Conservation (phyloP, 2,329 filamentous ascomycete genomes). For the Venturia aucupariae region DNA sequence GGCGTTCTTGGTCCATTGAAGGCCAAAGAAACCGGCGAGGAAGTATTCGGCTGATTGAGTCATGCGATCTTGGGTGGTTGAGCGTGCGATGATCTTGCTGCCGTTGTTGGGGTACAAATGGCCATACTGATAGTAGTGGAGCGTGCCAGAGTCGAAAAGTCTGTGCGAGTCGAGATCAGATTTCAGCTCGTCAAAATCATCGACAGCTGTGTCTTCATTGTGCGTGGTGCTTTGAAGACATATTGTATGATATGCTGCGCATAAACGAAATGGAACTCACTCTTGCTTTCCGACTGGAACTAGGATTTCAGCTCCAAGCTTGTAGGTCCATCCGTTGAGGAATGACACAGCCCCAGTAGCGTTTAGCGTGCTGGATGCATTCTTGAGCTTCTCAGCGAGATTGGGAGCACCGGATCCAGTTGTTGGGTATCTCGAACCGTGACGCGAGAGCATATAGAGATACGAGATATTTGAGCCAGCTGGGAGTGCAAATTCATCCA, state of each 20-base stretch:
- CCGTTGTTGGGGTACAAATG: constrained; percentile 58
- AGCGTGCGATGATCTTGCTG: constrained; percentile 63
- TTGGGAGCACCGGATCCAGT: constrained; percentile 44
- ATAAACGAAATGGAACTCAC: constrained; percentile 16
- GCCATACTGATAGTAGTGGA: constrained; percentile 66
- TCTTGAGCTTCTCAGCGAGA: constrained; percentile 50
- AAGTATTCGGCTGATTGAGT: constrained; percentile 69
- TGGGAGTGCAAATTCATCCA: constrained; percentile 61
- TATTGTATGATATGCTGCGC: neutral
- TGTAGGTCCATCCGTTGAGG: constrained; percentile 59
- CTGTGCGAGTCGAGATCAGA: neutral
- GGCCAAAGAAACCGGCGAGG: constrained; percentile 68
- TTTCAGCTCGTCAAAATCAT: neutral
- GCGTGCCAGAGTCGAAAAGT: constrained; percentile 58
- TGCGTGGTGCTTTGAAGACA: no score
- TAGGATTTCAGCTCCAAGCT: constrained; percentile 61
- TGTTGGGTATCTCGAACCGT: constrained; percentile 66
- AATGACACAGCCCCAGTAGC: constrained; percentile 55
- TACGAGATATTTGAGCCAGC: constrained; percentile 58
- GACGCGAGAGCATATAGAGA: constrained; percentile 63
- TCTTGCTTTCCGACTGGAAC: constrained; percentile 65
- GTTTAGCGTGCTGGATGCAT: constrained; percentile 44
- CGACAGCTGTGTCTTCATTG: no score
- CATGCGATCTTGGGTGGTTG: constrained; percentile 71
- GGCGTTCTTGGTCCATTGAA: constrained; percentile 63